A percentile compares a stretch with the other conserved stretches of the same genome.
These are phyloP conservation scores for Monosporascus sp. DNA, from an alignment of 2,329 filamentous ascomycete genomes.

Conservation along the genomic window DNA sequence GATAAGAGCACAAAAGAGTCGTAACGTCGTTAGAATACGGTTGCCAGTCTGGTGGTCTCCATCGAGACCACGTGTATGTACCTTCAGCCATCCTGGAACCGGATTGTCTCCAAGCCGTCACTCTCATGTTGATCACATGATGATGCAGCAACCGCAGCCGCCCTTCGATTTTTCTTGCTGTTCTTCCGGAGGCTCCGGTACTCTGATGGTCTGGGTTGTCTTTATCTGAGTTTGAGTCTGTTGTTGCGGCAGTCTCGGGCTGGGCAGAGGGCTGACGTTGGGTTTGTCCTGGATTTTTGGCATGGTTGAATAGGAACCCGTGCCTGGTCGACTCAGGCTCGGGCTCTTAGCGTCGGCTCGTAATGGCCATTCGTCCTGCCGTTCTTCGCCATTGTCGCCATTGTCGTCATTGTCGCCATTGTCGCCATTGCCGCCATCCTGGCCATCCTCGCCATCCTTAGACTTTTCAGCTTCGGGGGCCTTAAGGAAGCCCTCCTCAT, in stretches of 20 bases:
- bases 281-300: slow-evolving; percentile 50
- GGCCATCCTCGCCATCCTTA: slow-evolving; percentile 10
- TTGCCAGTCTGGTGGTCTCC: slow-evolving; percentile 10
- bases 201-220: slow-evolving; percentile 35
- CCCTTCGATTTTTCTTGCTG: slow-evolving; percentile 47
- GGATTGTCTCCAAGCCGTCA: slow-evolving; percentile 6
- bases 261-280: slow-evolving; percentile 34
- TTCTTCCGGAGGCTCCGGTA: slow-evolving; percentile 51
- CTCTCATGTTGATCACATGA: slow-evolving; percentile 55
- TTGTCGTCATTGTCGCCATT: slow-evolving; percentile 5
- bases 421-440: not conserved
- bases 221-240: slow-evolving; percentile 30
- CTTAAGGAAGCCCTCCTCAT: slow-evolving; percentile 52
- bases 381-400: slow-evolving; percentile 17
- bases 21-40: slow-evolving; percentile 18
- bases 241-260: slow-evolving; percentile 38
- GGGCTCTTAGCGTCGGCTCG: slow-evolving; percentile 46
- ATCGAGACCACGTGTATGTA: slow-evolving; percentile 3
- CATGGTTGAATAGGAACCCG: slow-evolving; percentile 58
- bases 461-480: slow-evolving; percentile 36
- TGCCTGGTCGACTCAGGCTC: slow-evolving; percentile 38
- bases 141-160: slow-evolving; percentile 65
- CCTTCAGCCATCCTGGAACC: slow-evolving; percentile 4
- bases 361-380: slow-evolving; percentile 56
- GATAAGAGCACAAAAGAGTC: slow-evolving; percentile 12